Evolutionary conservation across 371 early-diverging fungal genomes (phyloP).

Genomic region (Conidiobolus incongruus): DNA sequence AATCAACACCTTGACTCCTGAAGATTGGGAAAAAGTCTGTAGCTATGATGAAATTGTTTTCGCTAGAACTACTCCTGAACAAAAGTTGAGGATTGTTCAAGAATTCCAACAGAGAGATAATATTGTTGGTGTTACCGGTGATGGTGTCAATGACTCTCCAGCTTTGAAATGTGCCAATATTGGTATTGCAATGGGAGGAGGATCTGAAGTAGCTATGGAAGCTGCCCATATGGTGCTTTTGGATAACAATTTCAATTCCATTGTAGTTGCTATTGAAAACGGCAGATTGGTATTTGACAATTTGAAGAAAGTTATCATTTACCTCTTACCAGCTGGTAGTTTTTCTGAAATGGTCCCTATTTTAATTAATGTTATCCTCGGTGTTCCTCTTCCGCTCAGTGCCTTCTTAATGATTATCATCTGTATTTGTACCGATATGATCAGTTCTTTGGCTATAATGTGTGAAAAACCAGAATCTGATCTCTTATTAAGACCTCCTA

Average conservation of each 20-base stretch:
- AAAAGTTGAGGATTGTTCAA: slow-evolving; percentile 89
- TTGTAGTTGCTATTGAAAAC: slow-evolving; percentile 58
- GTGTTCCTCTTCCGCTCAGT: slow-evolving; percentile 32
- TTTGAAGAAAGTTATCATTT: slow-evolving; percentile 76
- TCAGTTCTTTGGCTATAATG: slow-evolving; percentile 34
- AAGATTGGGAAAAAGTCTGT: slow-evolving; percentile 29
- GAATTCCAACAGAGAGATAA: slow-evolving; percentile 66
- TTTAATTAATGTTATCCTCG: slow-evolving; percentile 37
- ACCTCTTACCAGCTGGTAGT: slow-evolving; percentile 51
- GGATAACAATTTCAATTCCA: slow-evolving; percentile 71
- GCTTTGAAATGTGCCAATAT: slow-evolving; percentile 79
- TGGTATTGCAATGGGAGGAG: slow-evolving; percentile 83
- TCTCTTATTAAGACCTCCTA: slow-evolving; percentile 27
- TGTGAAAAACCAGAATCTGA: slow-evolving; percentile 36
- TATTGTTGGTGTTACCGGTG: slow-evolving; percentile 63
- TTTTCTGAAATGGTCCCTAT: slow-evolving; percentile 47
- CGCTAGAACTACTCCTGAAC: slow-evolving; percentile 84
- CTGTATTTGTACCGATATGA: slow-evolving; percentile 18
- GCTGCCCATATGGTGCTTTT: slow-evolving; percentile 77
- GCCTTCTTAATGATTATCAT: slow-evolving; percentile 38
- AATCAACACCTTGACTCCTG: slow-evolving; percentile 17
- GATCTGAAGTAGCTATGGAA: slow-evolving; percentile 80
- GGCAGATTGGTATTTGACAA: slow-evolving; percentile 78
- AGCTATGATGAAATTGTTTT: slow-evolving; percentile 62
- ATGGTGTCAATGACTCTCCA: slow-evolving; percentile 84